Base-by-base conservation (phyloP, 2,329 filamentous ascomycete species). In the Diaporthe velutina region DNA sequence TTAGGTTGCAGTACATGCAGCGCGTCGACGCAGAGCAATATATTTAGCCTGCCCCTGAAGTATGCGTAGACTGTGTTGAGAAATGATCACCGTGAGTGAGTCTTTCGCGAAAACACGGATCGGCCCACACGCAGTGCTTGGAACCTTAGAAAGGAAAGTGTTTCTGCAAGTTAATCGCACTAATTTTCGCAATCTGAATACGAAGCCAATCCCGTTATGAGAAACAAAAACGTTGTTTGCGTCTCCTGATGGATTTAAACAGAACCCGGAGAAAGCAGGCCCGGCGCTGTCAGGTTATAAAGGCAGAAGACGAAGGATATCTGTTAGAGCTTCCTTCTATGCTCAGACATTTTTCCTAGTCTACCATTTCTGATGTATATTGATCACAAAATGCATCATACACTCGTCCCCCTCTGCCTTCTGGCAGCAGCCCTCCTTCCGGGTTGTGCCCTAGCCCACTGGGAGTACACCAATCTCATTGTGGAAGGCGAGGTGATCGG, bases 381-480 rank as follows among this genome's bases (percentile, higher is more conserved):
- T 60, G 8, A 25, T 4, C 17, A 13, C 33, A 60, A 13, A 60
- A 60, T 60, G 55, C 55, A 60, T 60, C 33, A 7, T 35, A 38
- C 19, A 25, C 6, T 40, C 28, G 22, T 17, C 17, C 4, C 55
- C 22, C 33, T 35, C 55, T 38, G 22, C 33, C 25, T 25, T 5
- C 19, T 60, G 33, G 55, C 22, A 13, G 55, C 33, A 22, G 25
- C 33, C 33, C 33, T 60, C 12, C 55, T 60, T 13, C 55, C 55
- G 2, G 55, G 33, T 12, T 38, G 2, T 35, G 22, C 35, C 22
- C 6, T 60, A 4, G 55, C 12, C 12, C 55, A 60, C 55, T 60
- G 55, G 55, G 35, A 35, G n/a, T 60, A 60, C 55, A 60, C 55
- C 33, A 60, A 60, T 17, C 55, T 60, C 55, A 60, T 60, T 22